A percentile compares a stretch with the other conserved stretches of the same genome.
Conservation (phyloP, 2,329 filamentous ascomycete genomes). For the Acephala macrosclerotiorum region DNA sequence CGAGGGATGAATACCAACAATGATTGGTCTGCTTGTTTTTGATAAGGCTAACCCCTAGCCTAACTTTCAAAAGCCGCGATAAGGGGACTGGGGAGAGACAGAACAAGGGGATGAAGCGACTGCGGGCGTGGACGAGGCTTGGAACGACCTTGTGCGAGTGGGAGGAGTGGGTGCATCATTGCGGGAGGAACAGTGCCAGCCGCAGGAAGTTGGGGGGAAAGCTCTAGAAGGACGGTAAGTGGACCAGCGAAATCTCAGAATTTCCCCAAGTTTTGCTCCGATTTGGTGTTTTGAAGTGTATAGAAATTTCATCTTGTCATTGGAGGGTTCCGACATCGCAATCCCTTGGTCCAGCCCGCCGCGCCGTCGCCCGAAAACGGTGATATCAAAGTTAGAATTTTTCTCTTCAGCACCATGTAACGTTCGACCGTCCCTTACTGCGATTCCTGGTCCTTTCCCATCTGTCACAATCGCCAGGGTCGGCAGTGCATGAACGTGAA, state of each 20-base stretch:
- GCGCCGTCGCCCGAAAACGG: constrained; percentile 8
- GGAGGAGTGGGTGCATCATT: background rate
- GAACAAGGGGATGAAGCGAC: constrained; percentile 3
- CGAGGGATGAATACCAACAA: background rate
- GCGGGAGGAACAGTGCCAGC: background rate
- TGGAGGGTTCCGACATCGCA: constrained; percentile 11
- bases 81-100: constrained; percentile 16
- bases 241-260: constrained; percentile 7
- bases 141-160: background rate
- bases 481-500: constrained; percentile 1
- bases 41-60: constrained; percentile 21
- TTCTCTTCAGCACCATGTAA: constrained; percentile 8
- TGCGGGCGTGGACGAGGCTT: constrained; percentile 12
- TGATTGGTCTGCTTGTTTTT: constrained; percentile 8
- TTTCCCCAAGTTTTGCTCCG: background rate
- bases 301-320: constrained; percentile 7
- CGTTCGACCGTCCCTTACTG: background rate
- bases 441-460: background rate
- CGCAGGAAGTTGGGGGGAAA: background rate
- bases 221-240: background rate
- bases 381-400: constrained; percentile 7
- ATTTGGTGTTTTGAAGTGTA: background rate
- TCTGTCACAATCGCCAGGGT: constrained; percentile 1
- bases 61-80: constrained; percentile 15
- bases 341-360: background rate